Base-by-base conservation (phyloP, 495 filamentous ascomycete species). In the Penicillium egyptiacum region DNA sequence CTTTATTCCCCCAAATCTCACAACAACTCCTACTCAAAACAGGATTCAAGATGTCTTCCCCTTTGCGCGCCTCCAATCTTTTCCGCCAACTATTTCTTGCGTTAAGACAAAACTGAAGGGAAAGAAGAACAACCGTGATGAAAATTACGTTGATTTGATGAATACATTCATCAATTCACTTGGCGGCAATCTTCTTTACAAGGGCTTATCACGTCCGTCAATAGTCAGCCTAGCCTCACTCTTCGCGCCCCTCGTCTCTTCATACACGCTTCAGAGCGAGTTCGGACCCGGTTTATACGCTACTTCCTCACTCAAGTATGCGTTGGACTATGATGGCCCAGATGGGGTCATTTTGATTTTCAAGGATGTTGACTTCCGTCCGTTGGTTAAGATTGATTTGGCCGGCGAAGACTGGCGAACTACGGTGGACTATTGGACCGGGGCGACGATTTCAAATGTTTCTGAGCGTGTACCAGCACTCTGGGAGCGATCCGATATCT, bases 281-380 rank as follows among this genome's bases (percentile, higher is more conserved):
- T 39, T 51, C 31, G 48, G 48, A 14, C 48, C 48, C 12, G 48
- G 48, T n/a, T 35, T 51, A 22, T 51, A 51, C 30, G 35, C 48
- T 19, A 19, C 30, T 20, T 33, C 48, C 12, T 37, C 28, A 19
- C 30, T 51, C 17, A 37, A 39, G 17, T 20, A 19, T 19, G 48
- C 48, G 12, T 26, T 51, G 17, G 17, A 25, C n/a, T 51, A 39
- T 25, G 26, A 12, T 19, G 30, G 26, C 48, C 48, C 48, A 9
- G 28, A 19, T 35, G 26, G 28, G 16, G 48, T 33, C 10, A 19
- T 51, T 20, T 20, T 51, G 48, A 33, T 51, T 35, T 51, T 51
- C 31, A 31, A 51, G 8, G 31, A 51, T 20, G 35, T 39, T 39
- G 35, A 39, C 35, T 39, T 39, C 35, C 48, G 28, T 35, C 28